phyloP scores from a whole-genome alignment of 1,284 basidiomycete species.

The Papiliotrema flavescens region DNA sequence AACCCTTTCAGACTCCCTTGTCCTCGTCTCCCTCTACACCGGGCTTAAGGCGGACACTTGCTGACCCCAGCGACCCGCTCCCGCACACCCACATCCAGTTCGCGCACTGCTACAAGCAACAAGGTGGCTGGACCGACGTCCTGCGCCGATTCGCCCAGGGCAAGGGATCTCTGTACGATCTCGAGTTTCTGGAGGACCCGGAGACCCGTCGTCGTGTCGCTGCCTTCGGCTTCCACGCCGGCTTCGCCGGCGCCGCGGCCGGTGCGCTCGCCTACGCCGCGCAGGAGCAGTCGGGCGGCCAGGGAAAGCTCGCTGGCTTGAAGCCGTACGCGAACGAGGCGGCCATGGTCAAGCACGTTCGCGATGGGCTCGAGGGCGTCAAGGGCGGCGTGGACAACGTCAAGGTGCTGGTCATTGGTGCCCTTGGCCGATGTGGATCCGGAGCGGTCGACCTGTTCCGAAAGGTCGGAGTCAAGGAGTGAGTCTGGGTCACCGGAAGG shows the following conservation, averaged over 20 bases:
- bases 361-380: conserved; percentile 57
- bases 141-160: conserved; percentile 85
- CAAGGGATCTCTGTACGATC: conserved; percentile 85
- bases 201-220: conserved; percentile 79
- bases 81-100: conserved; percentile 97
- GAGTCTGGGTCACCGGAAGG: conserved; percentile 21
- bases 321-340: conserved; percentile 77
- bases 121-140: conserved; percentile 88
- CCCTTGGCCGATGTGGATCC: conserved; percentile 91
- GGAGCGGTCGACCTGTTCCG: conserved; percentile 93
- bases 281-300: conserved; percentile 59
- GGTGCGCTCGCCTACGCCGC: conserved; percentile 81
- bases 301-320: conserved; percentile 60
- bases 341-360: conserved; percentile 75
- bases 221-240: conserved; percentile 98
- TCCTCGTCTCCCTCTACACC: too few relatives aligned
- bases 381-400: conserved; percentile 66
- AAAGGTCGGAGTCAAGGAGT: conserved; percentile 91
- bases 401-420: conserved; percentile 91
- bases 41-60: too few relatives aligned
- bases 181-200: conserved; percentile 91
- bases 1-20: too few relatives aligned
- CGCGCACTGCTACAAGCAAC: conserved; percentile 97
- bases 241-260: conserved; percentile 94
- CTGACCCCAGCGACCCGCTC: conserved; percentile 58